Evolutionary conservation across 2,329 filamentous ascomycete genomes (phyloP).

Genomic region (Blastomyces percursus): DNA sequence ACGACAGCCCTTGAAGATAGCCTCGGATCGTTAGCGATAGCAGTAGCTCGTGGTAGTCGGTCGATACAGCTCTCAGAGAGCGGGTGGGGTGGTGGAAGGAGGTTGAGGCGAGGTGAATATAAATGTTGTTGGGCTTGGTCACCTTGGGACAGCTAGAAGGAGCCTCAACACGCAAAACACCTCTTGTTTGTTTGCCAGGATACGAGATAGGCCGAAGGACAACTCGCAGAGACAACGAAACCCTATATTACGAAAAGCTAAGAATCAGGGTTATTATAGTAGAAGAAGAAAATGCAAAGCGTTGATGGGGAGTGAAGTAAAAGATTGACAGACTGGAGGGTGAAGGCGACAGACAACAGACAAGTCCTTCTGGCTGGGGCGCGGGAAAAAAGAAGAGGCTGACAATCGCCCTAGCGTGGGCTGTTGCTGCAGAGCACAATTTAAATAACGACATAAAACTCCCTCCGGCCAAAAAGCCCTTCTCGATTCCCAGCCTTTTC

Average conservation of each 20-base stretch:
- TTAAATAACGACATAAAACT: neutral
- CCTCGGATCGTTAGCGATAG: neutral
- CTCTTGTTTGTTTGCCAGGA: neutral
- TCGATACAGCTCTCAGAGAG: neutral
- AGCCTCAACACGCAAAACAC: neutral
- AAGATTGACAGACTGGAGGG: neutral
- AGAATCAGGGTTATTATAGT: neutral
- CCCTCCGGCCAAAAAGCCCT: neutral
- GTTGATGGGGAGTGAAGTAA: neutral
- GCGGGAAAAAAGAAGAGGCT: conserved; percentile 7
- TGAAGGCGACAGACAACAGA: neutral
- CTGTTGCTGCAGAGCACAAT: neutral
- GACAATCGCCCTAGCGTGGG: neutral
- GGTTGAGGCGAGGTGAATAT: neutral
- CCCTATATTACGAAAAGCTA: neutral
- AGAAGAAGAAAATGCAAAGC: neutral
- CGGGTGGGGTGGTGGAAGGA: neutral
- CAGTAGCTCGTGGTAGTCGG: neutral
- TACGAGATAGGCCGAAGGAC: neutral
- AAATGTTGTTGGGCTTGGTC: neutral
- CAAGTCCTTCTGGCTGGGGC: neutral
- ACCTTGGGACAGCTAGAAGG: neutral
- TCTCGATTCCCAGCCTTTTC: neutral
- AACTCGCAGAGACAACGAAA: neutral
- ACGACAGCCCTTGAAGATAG: neutral